These are phyloP conservation scores for Sugiyamaella boreocaroliniensis DNA, from an alignment of 805 yeast species.

Conservation along the genomic window DNA sequence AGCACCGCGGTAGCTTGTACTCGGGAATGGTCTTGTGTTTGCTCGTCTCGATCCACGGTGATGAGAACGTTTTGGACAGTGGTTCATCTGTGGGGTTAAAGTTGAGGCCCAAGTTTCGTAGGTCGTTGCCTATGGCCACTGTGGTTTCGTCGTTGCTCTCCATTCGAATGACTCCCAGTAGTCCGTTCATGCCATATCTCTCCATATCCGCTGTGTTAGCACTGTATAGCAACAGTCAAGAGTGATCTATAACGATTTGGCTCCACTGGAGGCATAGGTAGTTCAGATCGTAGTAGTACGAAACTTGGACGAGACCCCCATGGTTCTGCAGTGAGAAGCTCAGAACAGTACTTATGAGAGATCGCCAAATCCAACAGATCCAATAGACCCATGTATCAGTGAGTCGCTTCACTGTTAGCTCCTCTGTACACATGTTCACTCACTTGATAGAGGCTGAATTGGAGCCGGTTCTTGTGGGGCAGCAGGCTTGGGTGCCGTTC, in stretches of 20 bases:
- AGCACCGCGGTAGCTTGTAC: constrained; percentile 58
- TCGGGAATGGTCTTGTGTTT: constrained; percentile 86
- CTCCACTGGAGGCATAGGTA: too few species aligned
- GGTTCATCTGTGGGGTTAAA: constrained; percentile 40
- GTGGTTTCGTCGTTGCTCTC: constrained; percentile 57
- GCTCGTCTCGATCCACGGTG: constrained; percentile 94
- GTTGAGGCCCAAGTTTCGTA: constrained; percentile 60
- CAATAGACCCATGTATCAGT: background rate
- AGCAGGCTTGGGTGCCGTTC: constrained; percentile 4
- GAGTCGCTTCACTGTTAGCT: too few species aligned
- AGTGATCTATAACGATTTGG: too few species aligned
- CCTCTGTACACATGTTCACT: background rate
- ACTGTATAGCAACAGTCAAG: too few species aligned
- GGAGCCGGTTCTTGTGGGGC: constrained; percentile 5
- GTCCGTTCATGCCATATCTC: constrained; percentile 61
- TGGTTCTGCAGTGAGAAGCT: too few species aligned
- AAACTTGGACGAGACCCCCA: too few species aligned
- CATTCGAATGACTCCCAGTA: constrained; percentile 52
- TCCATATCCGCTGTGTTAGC: constrained; percentile 39
- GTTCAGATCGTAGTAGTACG: too few species aligned
- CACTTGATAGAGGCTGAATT: background rate
- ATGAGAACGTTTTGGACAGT: constrained; percentile 61
- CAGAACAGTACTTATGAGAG: too few species aligned
- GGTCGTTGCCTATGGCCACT: constrained; percentile 70
- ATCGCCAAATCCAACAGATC: background rate